phyloP scores from a whole-genome alignment of 441 rosid species.

The Daphne laureola region DNA sequence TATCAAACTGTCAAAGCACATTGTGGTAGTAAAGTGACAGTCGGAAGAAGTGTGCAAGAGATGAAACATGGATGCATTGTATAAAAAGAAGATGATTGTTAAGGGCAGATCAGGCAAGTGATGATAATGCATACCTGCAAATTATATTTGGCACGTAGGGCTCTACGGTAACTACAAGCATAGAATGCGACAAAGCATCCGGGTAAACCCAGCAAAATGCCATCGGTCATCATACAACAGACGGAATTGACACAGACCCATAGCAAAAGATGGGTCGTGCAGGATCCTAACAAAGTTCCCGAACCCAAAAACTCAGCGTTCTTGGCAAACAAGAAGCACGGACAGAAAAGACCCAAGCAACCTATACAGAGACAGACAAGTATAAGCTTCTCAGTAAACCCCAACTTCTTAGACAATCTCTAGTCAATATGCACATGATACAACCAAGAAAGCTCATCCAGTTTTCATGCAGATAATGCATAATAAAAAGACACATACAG shows the following conservation, averaged over 20 bases:
- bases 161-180: slow-evolving; percentile 81
- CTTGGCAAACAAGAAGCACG: slow-evolving; percentile 82
- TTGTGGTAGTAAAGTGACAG: no score
- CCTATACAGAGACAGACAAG: slow-evolving; percentile 29
- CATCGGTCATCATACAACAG: slow-evolving; percentile 70
- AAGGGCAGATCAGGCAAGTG: no score
- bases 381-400: background rate
- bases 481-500: slow-evolving; percentile 64
- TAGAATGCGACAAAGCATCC: slow-evolving; percentile 85
- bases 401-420: background rate
- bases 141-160: slow-evolving; percentile 63
- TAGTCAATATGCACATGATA: background rate
- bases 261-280: slow-evolving; percentile 60
- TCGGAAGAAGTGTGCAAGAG: no score
- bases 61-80: no score
- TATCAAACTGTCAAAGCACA: no score
- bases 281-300: slow-evolving; percentile 76
- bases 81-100: no score
- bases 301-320: slow-evolving; percentile 85
- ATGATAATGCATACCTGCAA: slow-evolving; percentile 40
- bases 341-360: slow-evolving; percentile 69
- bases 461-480: slow-evolving; percentile 3
- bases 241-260: slow-evolving; percentile 64
- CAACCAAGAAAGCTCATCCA: background rate
- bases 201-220: slow-evolving; percentile 65